These are phyloP conservation scores for Rusavskia elegans DNA, from an alignment of 495 filamentous ascomycete species.

Conservation along the genomic window DNA sequence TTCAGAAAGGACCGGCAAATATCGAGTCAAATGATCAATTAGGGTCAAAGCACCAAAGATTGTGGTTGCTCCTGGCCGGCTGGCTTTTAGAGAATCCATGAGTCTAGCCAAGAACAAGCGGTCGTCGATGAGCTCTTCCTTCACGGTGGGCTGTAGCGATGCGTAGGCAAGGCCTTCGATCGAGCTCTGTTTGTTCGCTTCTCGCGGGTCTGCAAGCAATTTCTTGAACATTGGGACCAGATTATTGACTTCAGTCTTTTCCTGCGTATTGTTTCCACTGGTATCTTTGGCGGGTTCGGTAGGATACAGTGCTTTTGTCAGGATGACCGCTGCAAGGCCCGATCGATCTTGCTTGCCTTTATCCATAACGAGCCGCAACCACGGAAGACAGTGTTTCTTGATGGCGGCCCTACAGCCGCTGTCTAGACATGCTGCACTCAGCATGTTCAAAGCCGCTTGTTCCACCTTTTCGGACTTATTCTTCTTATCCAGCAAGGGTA, in stretches of 20 bases:
- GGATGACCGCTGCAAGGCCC: conserved; percentile 67
- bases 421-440: conserved; percentile 81
- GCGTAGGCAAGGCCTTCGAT: conserved; percentile 91
- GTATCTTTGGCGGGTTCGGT: conserved; percentile 15
- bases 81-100: conserved; percentile 43
- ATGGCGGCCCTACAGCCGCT: conserved; percentile 62
- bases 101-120: conserved; percentile 47
- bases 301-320: conserved; percentile 50
- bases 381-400: conserved; percentile 60
- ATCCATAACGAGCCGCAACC: conserved; percentile 65
- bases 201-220: conserved; percentile 49
- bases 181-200: conserved; percentile 43
- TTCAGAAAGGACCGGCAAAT: conserved; percentile 63
- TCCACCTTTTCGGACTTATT: conserved; percentile 66
- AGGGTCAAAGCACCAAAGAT: conserved; percentile 77
- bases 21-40: conserved; percentile 65
- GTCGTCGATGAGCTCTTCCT: conserved; percentile 60
- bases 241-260: conserved; percentile 47
- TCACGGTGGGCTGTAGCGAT: conserved; percentile 66
- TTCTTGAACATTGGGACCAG: conserved; percentile 64
- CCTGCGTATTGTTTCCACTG: conserved; percentile 26
- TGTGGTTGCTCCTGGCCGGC: conserved; percentile 36
- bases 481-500: conserved; percentile 53
- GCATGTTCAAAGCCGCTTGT: conserved; percentile 65
- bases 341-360: conserved; percentile 45